Percentiles rank a stretch among this genome's conserved stretches.
These are phyloP conservation scores for Kodamaea lidongshanica DNA, from an alignment of 805 yeast genomes.

Conservation along the genomic window DNA sequence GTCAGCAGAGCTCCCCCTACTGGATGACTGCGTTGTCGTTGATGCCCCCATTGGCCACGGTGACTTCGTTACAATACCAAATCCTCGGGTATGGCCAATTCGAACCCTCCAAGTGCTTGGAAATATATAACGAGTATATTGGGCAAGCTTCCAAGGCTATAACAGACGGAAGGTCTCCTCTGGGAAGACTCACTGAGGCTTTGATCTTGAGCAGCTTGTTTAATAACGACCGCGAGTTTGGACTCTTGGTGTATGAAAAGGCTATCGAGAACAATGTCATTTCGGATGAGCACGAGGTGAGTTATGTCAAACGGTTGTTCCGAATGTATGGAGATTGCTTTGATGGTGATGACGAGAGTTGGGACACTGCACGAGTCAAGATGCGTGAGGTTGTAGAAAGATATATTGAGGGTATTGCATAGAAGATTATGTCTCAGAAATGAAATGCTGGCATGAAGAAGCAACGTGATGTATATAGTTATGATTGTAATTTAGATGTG, in stretches of 20 bases:
- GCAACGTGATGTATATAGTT: not conserved
- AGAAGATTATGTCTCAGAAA: not conserved
- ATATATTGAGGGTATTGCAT: constrained; percentile 7
- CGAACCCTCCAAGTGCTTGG: constrained; percentile 34
- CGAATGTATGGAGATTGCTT: constrained; percentile 48
- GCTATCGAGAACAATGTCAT: constrained; percentile 33
- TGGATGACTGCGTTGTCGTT: constrained; percentile 35
- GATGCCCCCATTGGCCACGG: constrained; percentile 23
- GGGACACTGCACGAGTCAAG: constrained; percentile 23
- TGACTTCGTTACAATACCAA: constrained; percentile 32
- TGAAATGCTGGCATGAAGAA: not conserved
- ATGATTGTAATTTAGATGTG: not conserved
- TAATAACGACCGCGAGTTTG: constrained; percentile 48
- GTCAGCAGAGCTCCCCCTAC: constrained; percentile 20
- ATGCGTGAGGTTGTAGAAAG: constrained; percentile 25
- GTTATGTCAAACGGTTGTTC: constrained; percentile 37
- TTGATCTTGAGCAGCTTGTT: constrained; percentile 39
- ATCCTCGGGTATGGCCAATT: constrained; percentile 39
- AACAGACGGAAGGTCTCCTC: constrained; percentile 31
- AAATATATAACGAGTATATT: constrained; percentile 43
- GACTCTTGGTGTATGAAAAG: constrained; percentile 44
- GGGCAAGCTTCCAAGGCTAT: constrained; percentile 25
- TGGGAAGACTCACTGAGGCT: constrained; percentile 43
- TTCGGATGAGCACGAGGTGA: constrained; percentile 35
- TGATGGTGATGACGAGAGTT: constrained; percentile 33